Conservation (phyloP, 2,329 filamentous ascomycete species). For the Ploettnerulaceae sp. region DNA sequence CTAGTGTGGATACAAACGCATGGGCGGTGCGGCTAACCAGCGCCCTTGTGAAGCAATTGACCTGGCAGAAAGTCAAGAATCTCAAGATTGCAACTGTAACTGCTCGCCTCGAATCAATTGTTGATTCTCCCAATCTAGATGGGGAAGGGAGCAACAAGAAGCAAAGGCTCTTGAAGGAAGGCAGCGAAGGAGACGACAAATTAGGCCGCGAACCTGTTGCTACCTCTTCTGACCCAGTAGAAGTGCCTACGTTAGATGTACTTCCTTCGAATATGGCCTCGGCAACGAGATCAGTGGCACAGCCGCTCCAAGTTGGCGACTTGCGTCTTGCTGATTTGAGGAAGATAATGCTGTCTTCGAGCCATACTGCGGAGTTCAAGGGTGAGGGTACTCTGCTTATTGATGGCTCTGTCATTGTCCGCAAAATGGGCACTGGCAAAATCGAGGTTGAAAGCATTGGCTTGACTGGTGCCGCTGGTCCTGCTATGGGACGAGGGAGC, state of each 20-base stretch:
- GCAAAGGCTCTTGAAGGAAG: conserved; percentile 40
- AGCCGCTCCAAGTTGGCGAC: conserved; percentile 92
- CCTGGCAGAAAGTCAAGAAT: conserved; percentile 91
- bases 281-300: conserved; percentile 69
- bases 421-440: conserved; percentile 79
- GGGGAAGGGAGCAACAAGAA: conserved; percentile 42
- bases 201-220: conserved; percentile 19
- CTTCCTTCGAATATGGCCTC: conserved; percentile 58
- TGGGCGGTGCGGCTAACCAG: conserved; percentile 93
- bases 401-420: conserved; percentile 80
- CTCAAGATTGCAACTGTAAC: conserved; percentile 91
- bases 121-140: conserved; percentile 36
- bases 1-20: conserved; percentile 94
- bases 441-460: conserved; percentile 83
- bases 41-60: conserved; percentile 75
- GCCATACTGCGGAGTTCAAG: conserved; percentile 85
- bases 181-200: conserved; percentile 38
- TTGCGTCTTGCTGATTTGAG: conserved; percentile 82
- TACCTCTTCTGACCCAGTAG: conserved; percentile 12
- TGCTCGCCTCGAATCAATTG: conserved; percentile 58
- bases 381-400: conserved; percentile 90
- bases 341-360: conserved; percentile 73
- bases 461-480: conserved; percentile 39
- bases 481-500: conserved; percentile 43
- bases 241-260: conserved; percentile 39